phyloP scores from a whole-genome alignment of 2,329 filamentous ascomycete genomes.

The Colletotrichum sp. region DNA sequence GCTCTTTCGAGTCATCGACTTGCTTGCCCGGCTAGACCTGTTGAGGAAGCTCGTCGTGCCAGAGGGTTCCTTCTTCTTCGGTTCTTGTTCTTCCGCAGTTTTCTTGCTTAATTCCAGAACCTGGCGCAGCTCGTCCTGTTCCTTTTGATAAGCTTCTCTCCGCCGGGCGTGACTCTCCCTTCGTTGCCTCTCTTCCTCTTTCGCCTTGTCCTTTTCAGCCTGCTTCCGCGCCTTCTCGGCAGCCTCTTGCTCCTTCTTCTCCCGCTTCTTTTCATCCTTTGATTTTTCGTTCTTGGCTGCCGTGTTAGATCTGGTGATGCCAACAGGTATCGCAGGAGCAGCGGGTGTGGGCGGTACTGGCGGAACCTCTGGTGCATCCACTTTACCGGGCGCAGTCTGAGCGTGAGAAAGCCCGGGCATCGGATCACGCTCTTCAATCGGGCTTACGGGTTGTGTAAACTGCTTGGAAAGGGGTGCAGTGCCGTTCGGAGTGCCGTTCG shows the following conservation, averaged over 20 bases:
- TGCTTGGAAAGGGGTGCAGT: slow-evolving; percentile 53
- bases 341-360: slow-evolving; percentile 37
- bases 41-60: slow-evolving; percentile 59
- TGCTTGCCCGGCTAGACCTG: slow-evolving; percentile 74
- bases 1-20: slow-evolving; percentile 80
- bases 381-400: slow-evolving; percentile 62
- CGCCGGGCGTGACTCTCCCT: slow-evolving; percentile 39
- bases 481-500: slow-evolving; percentile 39
- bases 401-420: slow-evolving; percentile 70
- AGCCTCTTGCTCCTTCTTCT: slow-evolving; percentile 71
- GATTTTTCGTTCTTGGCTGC: slow-evolving; percentile 37
- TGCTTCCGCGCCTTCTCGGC: slow-evolving; percentile 53
- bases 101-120: slow-evolving; percentile 72
- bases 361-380: slow-evolving; percentile 27
- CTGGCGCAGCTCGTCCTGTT: slow-evolving; percentile 66
- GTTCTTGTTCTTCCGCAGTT: slow-evolving; percentile 56
- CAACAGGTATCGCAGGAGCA: slow-evolving; percentile 28
- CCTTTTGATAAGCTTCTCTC: slow-evolving; percentile 51
- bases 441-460: slow-evolving; percentile 52
- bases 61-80: slow-evolving; percentile 44
- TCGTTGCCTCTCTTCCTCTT: slow-evolving; percentile 47
- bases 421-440: slow-evolving; percentile 52
- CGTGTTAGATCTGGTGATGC: slow-evolving; percentile 23
- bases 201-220: slow-evolving; percentile 51
- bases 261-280: slow-evolving; percentile 68